Conservation (phyloP, 495 filamentous ascomycete species). For the Neurospora terricola region DNA sequence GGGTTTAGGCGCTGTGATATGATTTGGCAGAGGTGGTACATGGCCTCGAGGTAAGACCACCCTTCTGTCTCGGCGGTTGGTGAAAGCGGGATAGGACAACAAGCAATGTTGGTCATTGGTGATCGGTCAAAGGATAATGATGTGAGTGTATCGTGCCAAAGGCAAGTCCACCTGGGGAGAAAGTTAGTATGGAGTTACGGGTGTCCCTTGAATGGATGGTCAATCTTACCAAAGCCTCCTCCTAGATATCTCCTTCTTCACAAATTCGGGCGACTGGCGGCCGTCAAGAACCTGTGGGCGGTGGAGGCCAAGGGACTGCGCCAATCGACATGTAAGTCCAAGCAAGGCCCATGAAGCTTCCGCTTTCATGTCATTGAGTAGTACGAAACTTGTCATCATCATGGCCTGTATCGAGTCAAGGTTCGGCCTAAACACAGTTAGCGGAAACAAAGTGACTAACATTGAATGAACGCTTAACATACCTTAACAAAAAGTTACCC, state of each 20-base stretch:
- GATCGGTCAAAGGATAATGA: constrained; percentile 48
- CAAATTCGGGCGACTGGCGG: constrained; percentile 24
- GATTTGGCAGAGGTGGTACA: constrained; percentile 43
- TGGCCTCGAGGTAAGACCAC: constrained; percentile 43
- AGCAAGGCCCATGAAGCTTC: constrained; percentile 49
- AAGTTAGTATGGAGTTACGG: neutral
- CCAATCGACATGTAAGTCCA: constrained; percentile 44
- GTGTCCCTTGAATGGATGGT: neutral
- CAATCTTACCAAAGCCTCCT: constrained; percentile 34
- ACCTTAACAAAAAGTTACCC: constrained; percentile 43
- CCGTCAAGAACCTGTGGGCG: constrained; percentile 29
- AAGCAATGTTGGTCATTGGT: constrained; percentile 42
- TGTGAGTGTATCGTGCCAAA: constrained; percentile 47
- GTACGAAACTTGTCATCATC: constrained; percentile 42
- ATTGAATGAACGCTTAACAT: neutral
- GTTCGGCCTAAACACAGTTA: constrained; percentile 31
- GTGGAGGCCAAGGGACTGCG: constrained; percentile 45
- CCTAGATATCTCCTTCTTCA: constrained; percentile 34
- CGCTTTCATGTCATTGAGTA: constrained; percentile 51
- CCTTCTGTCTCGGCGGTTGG: constrained; percentile 34
- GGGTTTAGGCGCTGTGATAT: constrained; percentile 42
- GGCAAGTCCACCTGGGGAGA: constrained; percentile 40
- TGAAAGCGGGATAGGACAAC: constrained; percentile 36
- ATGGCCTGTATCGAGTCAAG: constrained; percentile 49
- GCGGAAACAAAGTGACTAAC: neutral